phyloP scores from a whole-genome alignment of 2,329 filamentous ascomycete species.

The Trichophyton benhamiae region DNA sequence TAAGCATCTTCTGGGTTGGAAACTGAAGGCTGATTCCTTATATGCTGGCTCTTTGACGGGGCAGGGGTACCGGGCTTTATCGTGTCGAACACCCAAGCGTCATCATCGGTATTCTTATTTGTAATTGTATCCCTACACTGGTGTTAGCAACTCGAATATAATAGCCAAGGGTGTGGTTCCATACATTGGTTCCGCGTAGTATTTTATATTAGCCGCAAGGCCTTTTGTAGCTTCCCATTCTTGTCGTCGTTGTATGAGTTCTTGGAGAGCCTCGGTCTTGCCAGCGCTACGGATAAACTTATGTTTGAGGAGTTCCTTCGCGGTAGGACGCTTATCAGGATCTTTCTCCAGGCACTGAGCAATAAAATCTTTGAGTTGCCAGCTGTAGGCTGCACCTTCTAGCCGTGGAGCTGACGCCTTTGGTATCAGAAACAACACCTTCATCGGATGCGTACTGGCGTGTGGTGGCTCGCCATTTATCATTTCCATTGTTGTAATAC shows the following conservation, averaged over 20 bases:
- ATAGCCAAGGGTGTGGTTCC: neutral
- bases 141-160: neutral
- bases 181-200: conserved; percentile 83
- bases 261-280: conserved; percentile 75
- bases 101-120: conserved; percentile 52
- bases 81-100: conserved; percentile 94
- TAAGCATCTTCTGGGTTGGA: conserved; percentile 24
- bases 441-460: conserved; percentile 80
- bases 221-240: conserved; percentile 66
- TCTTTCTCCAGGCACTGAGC: conserved; percentile 86
- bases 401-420: conserved; percentile 75
- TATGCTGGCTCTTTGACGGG: conserved; percentile 41
- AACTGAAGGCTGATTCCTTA: conserved; percentile 35
- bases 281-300: conserved; percentile 78
- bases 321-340: conserved; percentile 67
- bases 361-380: conserved; percentile 89
- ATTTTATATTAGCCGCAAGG: conserved; percentile 59
- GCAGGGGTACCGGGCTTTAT: conserved; percentile 58
- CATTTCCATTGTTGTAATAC: conserved; percentile 84
- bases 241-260: conserved; percentile 69
- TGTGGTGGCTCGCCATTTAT: conserved; percentile 80
- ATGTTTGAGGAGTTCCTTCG: conserved; percentile 77
- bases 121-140: conserved; percentile 47
- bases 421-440: conserved; percentile 80
- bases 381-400: conserved; percentile 68